Evolutionary conservation across 305 asterid genomes (phyloP).

Genomic region (Fraxinus nigra): DNA sequence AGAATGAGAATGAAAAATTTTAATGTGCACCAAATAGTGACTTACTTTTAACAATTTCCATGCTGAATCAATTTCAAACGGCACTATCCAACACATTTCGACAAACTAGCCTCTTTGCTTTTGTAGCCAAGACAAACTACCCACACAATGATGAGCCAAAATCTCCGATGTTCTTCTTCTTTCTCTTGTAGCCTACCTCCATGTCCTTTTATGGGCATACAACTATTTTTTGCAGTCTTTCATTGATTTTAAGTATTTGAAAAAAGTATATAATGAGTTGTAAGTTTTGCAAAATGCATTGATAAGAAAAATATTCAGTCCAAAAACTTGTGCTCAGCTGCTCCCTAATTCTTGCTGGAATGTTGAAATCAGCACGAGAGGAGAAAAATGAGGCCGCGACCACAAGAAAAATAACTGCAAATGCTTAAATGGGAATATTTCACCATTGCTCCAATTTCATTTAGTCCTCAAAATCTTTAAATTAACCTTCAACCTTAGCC

Average conservation of each 20-base stretch:
- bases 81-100: not conserved
- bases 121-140: not conserved
- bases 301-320: not conserved
- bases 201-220: not conserved
- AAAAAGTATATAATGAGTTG: too few species aligned
- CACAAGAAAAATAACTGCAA: not conserved
- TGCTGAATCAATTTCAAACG: not conserved
- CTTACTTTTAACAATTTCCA: not conserved
- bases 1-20: too few species aligned
- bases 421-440: not conserved
- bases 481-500: not conserved
- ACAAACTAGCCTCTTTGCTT: not conserved
- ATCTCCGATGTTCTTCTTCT: not conserved
- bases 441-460: not conserved
- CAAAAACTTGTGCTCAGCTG: not conserved
- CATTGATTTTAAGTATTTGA: not conserved
- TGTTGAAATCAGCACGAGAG: not conserved
- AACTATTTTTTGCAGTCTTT: not conserved
- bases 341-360: not conserved
- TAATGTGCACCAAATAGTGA: too few species aligned
- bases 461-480: not conserved
- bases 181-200: not conserved
- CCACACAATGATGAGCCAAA: not conserved
- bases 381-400: not conserved
- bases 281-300: not conserved